Evolutionary conservation across 2,329 filamentous ascomycete species (phyloP), one percentile per base, ranked within the genome.

Genomic region (Lasiodiplodia sp.): DNA sequence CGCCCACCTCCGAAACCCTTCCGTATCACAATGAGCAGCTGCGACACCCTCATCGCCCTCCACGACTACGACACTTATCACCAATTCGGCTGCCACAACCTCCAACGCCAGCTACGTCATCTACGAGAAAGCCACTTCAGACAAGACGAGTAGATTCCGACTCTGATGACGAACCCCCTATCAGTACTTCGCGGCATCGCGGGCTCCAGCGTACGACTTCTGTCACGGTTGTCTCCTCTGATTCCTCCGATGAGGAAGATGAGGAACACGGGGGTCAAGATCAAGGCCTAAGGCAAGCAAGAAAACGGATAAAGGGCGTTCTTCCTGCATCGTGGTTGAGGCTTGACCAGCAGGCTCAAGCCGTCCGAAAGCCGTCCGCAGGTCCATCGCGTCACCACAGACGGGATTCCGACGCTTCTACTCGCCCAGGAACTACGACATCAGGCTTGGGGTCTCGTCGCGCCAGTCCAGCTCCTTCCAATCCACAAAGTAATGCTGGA

Each of bases 281-380:
- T 6, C 76, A 76, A 63, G 40, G 74, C 12, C 67, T 84, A 14
- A 72, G 72, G 53, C 71, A 75, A 40, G 79, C 80, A 51, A 74
- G 76, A 11, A 82, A 77, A 66, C 79, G 78, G 47, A 85, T 85
- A 58, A 82, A 76, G 74, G 83, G 83, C 14, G 83, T 85, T 8
- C 73, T 85, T 21, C 83, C 83, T 31, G 83, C 83, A 37, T 85
- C 83, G 1, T 85, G 83, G 82, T 72, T 85, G 63, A 82, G 79
- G 63, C 78, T 85, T 34, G 83, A 85, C 69, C 74, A 76, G n/a
- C 76, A 81, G 69, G 75, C 75, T 31, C 78, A 78, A 49, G 70
- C 40, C 4, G 70, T 56, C 38, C 47, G 51, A 23, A 55, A 62
- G 21, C 44, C 34, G 21, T 2, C 18, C 11, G 2, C 51, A n/a